phyloP scores from a whole-genome alignment of 768 basidiomycete genomes.

The Bullera alba region DNA sequence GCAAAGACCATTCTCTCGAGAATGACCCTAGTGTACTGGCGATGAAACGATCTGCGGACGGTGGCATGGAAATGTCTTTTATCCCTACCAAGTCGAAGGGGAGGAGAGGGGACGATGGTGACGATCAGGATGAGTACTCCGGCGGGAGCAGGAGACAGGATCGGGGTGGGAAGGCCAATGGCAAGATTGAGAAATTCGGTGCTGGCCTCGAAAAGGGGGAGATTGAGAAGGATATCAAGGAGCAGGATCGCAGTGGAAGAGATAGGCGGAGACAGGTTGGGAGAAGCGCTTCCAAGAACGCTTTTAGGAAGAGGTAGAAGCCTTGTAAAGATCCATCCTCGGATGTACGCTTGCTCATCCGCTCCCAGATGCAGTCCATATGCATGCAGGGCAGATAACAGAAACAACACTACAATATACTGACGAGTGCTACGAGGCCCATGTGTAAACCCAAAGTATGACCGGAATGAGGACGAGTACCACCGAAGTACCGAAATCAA shows the following conservation, averaged over 20 bases:
- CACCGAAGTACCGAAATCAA: no score
- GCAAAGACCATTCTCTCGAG: neutral
- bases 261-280: conserved; percentile 67
- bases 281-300: conserved; percentile 86
- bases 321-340: no score
- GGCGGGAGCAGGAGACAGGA: conserved; percentile 22
- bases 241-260: conserved; percentile 68
- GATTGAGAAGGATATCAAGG: conserved; percentile 45
- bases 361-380: no score
- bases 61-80: conserved; percentile 79
- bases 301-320: conserved; percentile 32
- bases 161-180: conserved; percentile 12
- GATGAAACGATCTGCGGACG: conserved; percentile 49
- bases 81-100: conserved; percentile 49
- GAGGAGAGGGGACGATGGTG: conserved; percentile 29
- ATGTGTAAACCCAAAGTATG: no score
- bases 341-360: no score
- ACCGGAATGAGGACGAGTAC: no score
- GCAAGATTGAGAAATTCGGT: conserved; percentile 65
- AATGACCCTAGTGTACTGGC: conserved; percentile 27
- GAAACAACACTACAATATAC: no score
- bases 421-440: no score
- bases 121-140: conserved; percentile 51
- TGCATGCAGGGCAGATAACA: no score
- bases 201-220: conserved; percentile 81